Evolutionary conservation across 768 basidiomycete genomes (phyloP), one percentile per base, ranked within the genome.

Genomic region (Tephrocybe rancida): DNA sequence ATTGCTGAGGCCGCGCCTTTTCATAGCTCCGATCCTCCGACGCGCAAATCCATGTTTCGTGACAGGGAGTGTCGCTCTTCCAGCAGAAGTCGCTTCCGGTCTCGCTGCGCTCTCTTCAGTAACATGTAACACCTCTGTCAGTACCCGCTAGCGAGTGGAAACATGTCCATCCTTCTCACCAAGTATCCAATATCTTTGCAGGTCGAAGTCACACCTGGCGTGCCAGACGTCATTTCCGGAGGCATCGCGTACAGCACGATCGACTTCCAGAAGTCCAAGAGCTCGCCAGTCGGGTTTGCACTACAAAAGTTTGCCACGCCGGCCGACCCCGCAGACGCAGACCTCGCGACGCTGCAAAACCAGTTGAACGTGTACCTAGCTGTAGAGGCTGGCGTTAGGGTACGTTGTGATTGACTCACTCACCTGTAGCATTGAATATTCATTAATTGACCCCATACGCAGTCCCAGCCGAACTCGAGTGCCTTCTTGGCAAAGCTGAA

Each of bases 351-450:
- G 13, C 56, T 68, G 21, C 62, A 68, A 49, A 62, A 65, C 51
- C 65, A 66, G 46, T 55, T 68, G 26, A 68, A 68, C 44, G 54
- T 44, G 34, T 66, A 68, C 44, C 64, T 68, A 14, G 65, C 64
- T 13, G 32, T 68, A 18, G 67, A 68, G 52, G 65, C 67, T 39
- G 65, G 67, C 45, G 54, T 64, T 8, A 48, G 67, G 13, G 65
- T 67, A 53, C 14, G 64, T 44, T 10, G 1, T 24, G 16, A 37
- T 32, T 18, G 26, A 3, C 11, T n/a, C 13, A n/a, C n/a, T n/a
- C n/a, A n/a, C n/a, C n/a, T n/a, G n/a, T n/a, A n/a, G n/a, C n/a
- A n/a, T 41, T 19, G 8, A 14, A 21, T 25, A 38, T 35, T 27
- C 16, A 16, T 41, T 2, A 29, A 7, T 5, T 10, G 14, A 21